phyloP scores from a whole-genome alignment of 1,284 basidiomycete species.

The Austroboletus novae-zelandiae region DNA sequence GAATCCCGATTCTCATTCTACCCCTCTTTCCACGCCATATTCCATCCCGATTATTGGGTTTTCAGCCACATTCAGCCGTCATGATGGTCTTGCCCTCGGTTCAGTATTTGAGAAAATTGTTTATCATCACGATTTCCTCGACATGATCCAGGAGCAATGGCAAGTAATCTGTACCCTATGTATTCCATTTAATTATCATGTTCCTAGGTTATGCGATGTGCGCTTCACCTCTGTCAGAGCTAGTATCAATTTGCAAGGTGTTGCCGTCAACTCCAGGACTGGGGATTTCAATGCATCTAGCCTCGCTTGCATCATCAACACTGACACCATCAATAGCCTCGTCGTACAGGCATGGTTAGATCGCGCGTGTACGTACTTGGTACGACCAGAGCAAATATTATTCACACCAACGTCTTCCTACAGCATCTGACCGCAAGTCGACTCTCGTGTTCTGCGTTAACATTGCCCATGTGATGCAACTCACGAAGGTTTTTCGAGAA shows the following conservation, averaged over 20 bases:
- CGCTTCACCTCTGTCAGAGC: constrained; percentile 81
- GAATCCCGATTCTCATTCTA: constrained; percentile 45
- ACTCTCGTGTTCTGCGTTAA: constrained; percentile 93
- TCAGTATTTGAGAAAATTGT: constrained; percentile 91
- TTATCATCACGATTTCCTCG: constrained; percentile 89
- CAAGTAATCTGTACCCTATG: constrained; percentile 27
- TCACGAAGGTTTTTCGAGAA: constrained; percentile 73
- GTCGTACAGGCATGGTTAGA: constrained; percentile 83
- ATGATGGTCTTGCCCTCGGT: constrained; percentile 88
- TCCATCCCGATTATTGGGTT: constrained; percentile 89
- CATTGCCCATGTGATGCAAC: constrained; percentile 75
- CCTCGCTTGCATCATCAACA: constrained; percentile 80
- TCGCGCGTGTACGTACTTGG: constrained; percentile 55
- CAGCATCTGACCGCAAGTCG: constrained; percentile 65
- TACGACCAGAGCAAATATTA: constrained; percentile 2
- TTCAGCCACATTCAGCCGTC: constrained; percentile 91
- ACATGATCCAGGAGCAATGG: constrained; percentile 95
- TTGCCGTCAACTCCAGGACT: constrained; percentile 60
- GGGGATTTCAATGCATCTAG: constrained; percentile 82
- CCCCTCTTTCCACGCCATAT: constrained; percentile 38
- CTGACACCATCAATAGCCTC: constrained; percentile 69
- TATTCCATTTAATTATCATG: constrained; percentile 1
- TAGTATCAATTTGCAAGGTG: constrained; percentile 64
- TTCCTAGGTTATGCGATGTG: constrained; percentile 76
- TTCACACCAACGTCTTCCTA: not conserved